These are phyloP conservation scores for Xerocomus potaroensis DNA, from an alignment of 768 basidiomycete genomes.

Conservation along the genomic window DNA sequence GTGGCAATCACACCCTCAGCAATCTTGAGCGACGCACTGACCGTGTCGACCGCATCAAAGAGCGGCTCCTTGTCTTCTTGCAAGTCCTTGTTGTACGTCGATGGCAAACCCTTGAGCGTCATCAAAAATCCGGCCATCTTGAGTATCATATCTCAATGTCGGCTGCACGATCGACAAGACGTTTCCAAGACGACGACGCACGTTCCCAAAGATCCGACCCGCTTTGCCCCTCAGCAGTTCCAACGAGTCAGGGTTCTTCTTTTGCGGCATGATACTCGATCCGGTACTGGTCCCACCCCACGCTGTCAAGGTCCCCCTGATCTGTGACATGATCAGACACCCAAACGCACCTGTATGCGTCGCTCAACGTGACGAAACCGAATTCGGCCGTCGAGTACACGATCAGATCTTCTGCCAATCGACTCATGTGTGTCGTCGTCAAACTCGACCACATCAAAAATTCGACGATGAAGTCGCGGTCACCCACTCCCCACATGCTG, in stretches of 20 bases:
- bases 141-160: not conserved
- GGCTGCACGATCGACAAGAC: not conserved
- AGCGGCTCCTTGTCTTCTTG: conserved; percentile 99
- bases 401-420: conserved; percentile 94
- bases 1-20: conserved; percentile 94
- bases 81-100: conserved; percentile 99
- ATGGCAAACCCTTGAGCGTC: conserved; percentile 95
- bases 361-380: conserved; percentile 91
- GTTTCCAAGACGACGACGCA: conserved; percentile 31
- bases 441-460: conserved; percentile 96
- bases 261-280: conserved; percentile 99
- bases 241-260: conserved; percentile 97
- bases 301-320: not conserved
- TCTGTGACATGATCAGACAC: not conserved
- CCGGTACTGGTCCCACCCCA: conserved; percentile 67
- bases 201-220: conserved; percentile 91
- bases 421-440: conserved; percentile 89
- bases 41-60: conserved; percentile 88
- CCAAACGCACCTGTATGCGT: conserved; percentile 93
- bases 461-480: conserved; percentile 96
- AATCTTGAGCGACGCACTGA: conserved; percentile 85
- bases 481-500: conserved; percentile 94
- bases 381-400: conserved; percentile 97
- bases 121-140: conserved; percentile 97
- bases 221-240: conserved; percentile 94